A percentile compares a stretch with the other conserved stretches of the same genome.
These are phyloP conservation scores for Chlamydomonas schloesseri DNA, from an alignment of 139 green algal genomes.

Conservation along the genomic window DNA sequence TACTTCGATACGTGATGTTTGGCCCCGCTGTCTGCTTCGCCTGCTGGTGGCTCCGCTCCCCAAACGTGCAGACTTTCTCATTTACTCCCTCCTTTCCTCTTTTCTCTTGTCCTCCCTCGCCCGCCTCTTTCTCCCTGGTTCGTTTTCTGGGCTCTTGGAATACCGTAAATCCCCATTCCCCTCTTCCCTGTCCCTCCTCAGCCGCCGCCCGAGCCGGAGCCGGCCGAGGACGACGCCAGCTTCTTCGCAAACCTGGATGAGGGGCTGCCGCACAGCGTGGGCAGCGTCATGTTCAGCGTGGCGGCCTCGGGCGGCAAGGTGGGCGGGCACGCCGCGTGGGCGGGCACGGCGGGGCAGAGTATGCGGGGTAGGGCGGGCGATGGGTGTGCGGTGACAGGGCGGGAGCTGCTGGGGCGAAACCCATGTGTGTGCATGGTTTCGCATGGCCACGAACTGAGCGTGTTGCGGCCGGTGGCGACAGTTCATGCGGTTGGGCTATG, in stretches of 20 bases:
- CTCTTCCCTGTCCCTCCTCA: background rate
- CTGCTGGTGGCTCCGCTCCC: too few relatives aligned
- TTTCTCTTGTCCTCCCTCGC: background rate
- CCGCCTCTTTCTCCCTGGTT: background rate
- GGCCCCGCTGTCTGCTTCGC: too few relatives aligned
- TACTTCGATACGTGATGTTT: too few relatives aligned
- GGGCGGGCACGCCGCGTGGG: background rate
- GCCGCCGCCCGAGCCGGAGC: background rate
- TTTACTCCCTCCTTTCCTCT: too few relatives aligned
- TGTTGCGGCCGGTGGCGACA: background rate
- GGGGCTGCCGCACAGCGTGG: background rate
- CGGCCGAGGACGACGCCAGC: background rate
- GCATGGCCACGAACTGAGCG: background rate
- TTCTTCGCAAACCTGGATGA: background rate
- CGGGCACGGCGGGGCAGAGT: background rate
- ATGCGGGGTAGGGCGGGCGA: background rate
- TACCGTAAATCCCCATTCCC: background rate
- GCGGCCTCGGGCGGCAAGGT: conserved; percentile 11
- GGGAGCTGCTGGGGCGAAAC: background rate
- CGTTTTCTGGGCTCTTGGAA: too few relatives aligned
- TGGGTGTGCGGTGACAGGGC: background rate
- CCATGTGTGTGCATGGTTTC: too few relatives aligned
- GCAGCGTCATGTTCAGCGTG: conserved; percentile 2
- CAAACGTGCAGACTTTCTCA: too few relatives aligned
- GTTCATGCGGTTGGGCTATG: too few relatives aligned